Percentiles rank a stretch among this genome's conserved stretches.
Evolutionary conservation across 148 eudicot genomes (phyloP).

Genomic region (Rhododendron henanense): DNA sequence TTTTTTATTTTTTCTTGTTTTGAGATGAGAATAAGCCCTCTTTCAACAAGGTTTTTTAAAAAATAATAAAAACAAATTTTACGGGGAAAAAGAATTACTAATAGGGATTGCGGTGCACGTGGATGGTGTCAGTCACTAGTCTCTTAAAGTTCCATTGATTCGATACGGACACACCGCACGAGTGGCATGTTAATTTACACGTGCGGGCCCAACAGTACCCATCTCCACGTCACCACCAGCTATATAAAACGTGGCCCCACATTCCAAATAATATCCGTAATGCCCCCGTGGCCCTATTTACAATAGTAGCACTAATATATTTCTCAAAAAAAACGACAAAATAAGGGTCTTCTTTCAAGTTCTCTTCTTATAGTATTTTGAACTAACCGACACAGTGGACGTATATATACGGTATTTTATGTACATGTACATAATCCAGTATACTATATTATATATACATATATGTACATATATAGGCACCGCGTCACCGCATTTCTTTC

Average conservation of each 20-base stretch:
- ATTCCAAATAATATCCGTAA: background rate
- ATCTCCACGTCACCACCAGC: background rate
- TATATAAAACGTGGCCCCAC: background rate
- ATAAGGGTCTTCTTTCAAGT: background rate
- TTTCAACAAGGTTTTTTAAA: too few species aligned
- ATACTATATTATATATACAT: background rate
- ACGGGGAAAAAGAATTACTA: background rate
- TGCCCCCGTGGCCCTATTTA: too few species aligned
- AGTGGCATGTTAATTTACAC: background rate
- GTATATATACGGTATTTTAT: background rate
- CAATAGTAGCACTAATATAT: background rate
- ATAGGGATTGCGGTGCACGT: conserved; percentile 9
- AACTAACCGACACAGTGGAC: background rate
- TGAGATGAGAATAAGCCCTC: too few species aligned
- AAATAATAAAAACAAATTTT: too few species aligned
- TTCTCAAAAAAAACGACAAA: background rate
- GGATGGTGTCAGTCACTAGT: background rate
- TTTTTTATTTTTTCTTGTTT: too few species aligned
- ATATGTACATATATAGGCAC: background rate
- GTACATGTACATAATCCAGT: too few species aligned
- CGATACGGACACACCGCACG: conserved; percentile 4
- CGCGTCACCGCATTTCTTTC: background rate
- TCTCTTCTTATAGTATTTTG: background rate
- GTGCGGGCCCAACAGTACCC: background rate
- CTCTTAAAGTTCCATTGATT: background rate